phyloP scores from a whole-genome alignment of 116 monocot species.

The Dioscorea cayenensis region DNA sequence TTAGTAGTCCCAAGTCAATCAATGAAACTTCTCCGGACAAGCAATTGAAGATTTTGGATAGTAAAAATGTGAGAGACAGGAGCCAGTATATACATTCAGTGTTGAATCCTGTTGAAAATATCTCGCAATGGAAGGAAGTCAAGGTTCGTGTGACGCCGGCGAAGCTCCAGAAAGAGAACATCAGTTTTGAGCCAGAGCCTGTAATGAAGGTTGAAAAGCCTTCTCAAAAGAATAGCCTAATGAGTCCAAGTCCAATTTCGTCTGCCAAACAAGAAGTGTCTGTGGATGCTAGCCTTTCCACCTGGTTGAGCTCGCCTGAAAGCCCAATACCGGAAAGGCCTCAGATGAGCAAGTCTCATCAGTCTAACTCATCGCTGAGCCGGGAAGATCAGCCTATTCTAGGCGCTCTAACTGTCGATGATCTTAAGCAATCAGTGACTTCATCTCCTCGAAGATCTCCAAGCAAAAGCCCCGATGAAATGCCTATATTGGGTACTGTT shows the following conservation, averaged over 20 bases:
- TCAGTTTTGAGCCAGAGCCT: constrained; percentile 24
- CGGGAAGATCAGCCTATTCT: constrained; percentile 81
- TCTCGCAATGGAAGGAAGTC: constrained; percentile 74
- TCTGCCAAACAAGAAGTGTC: constrained; percentile 35
- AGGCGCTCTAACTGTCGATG: constrained; percentile 79
- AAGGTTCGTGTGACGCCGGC: constrained; percentile 25
- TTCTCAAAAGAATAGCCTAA: background rate
- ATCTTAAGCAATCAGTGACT: constrained; percentile 52
- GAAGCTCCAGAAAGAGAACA: constrained; percentile 54
- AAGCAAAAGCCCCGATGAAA: constrained; percentile 60
- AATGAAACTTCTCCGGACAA: constrained; percentile 13
- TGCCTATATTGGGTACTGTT: constrained; percentile 78
- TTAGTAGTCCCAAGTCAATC: constrained; percentile 17
- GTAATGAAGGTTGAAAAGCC: constrained; percentile 7
- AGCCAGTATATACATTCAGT: constrained; percentile 60
- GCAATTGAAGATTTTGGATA: constrained; percentile 9
- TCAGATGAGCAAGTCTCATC: constrained; percentile 16
- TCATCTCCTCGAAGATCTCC: constrained; percentile 66
- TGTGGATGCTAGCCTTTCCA: constrained; percentile 77
- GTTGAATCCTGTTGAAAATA: constrained; percentile 81
- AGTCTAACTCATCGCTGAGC: constrained; percentile 36
- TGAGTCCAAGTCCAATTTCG: constrained; percentile 5
- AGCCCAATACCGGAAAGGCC: constrained; percentile 11
- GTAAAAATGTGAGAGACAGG: constrained; percentile 36
- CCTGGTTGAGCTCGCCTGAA: constrained; percentile 49